Conservation (phyloP, 176 grass and related monocot species). For the Microstegium vimineum region DNA sequence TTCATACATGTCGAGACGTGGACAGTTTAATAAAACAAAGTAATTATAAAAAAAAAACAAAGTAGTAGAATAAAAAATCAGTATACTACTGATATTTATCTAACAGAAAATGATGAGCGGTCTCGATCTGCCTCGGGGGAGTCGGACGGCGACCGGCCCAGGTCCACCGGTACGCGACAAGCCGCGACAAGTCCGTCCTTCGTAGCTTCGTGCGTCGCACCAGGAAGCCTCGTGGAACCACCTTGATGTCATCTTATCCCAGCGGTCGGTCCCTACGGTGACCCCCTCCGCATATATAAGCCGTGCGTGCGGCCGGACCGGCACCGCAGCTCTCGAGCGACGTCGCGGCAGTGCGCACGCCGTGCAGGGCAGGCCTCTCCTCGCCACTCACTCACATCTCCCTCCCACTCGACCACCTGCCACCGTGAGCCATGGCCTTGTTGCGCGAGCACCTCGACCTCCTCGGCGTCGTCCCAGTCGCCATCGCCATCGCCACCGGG, state of each 20-base stretch:
- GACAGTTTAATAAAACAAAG: not conserved
- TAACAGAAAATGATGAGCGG: not conserved
- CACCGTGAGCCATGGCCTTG: constrained; percentile 19
- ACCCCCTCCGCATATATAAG: not conserved
- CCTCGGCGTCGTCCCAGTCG: constrained; percentile 3
- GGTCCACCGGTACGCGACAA: not conserved
- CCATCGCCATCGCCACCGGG: not conserved
- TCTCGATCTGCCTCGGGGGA: not conserved
- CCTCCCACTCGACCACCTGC: not conserved
- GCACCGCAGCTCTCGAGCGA: not conserved
- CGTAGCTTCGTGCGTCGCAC: not conserved
- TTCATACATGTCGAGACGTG: not conserved
- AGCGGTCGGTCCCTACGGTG: not conserved
- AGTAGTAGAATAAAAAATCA: not conserved
- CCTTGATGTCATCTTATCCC: not conserved
- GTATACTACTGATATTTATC: no score
- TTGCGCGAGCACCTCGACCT: constrained; percentile 40
- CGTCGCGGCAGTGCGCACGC: not conserved
- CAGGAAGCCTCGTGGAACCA: constrained; percentile 17
- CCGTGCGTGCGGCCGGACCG: not conserved
- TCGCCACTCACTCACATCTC: not conserved
- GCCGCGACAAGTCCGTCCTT: not conserved
- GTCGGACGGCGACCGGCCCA: not conserved
- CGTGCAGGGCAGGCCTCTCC: not conserved
- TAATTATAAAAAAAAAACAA: no score